These are phyloP conservation scores for Hemisphaericaspora xylanilytica DNA, from an alignment of 1,139 yeast species.

Conservation along the genomic window DNA sequence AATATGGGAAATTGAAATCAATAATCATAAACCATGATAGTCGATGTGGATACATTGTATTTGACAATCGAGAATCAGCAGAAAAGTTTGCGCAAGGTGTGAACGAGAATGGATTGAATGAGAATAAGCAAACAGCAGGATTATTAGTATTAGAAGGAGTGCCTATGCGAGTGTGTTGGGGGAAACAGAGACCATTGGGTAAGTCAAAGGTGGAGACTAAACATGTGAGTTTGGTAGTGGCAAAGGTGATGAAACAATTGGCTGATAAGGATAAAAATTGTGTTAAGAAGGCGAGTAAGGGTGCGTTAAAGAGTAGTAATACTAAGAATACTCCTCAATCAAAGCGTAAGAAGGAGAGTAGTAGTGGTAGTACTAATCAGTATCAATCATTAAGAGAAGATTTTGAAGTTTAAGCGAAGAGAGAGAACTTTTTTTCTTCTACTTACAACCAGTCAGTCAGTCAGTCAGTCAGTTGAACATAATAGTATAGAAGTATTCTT, in stretches of 20 bases:
- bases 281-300: not conserved
- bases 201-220: constrained; percentile 44
- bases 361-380: not conserved
- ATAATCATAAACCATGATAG: constrained; percentile 59
- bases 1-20: constrained; percentile 47
- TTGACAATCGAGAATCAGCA: constrained; percentile 49
- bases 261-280: constrained; percentile 38
- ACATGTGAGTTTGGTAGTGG: constrained; percentile 54
- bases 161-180: constrained; percentile 68
- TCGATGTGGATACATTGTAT: constrained; percentile 63
- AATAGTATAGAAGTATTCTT: too few species aligned
- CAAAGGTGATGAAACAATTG: constrained; percentile 55
- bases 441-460: too few species aligned
- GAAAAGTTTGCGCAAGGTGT: constrained; percentile 49
- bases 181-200: constrained; percentile 54
- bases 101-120: constrained; percentile 26
- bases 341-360: not conserved
- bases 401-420: constrained; percentile 7
- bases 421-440: constrained; percentile 1
- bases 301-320: not conserved
- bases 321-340: not conserved
- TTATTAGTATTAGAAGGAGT: constrained; percentile 30
- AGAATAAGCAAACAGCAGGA: constrained; percentile 32
- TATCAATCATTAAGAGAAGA: constrained; percentile 9
- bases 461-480: too few species aligned